Base-by-base conservation (phyloP, 75 land plant species). In the Pseudotsuga menziesii region DNA sequence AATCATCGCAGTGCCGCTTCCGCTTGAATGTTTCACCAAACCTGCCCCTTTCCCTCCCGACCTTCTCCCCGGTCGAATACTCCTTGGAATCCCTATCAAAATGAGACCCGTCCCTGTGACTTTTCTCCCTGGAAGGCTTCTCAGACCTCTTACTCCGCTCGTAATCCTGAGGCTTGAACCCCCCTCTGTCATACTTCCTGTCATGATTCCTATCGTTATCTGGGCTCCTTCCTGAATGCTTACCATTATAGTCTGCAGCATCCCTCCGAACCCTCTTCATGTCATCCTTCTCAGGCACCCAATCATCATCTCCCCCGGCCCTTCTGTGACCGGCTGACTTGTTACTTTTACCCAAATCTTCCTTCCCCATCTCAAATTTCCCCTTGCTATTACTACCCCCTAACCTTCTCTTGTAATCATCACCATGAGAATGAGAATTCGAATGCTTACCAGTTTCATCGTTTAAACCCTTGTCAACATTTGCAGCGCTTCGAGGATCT, bases 11-110 rank as follows among this genome's bases (percentile, higher is more conserved):
- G n/a, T 44, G 57, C 57, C 23, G 52, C 36, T 73, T 73, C 32
- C 75, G 26, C 35, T 73, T 73, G 54, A 73, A 73, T 26, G 75
- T 73, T 23, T 73, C 75, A 29, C 75, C 75, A 73, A 25, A 54
- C 6, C 52, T 41, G 23, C 57, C 54, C 75, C 57, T 73, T 23
- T 55, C 75, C 75, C 20, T 73, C 29, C 56, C 75, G n/a, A n/a
- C 72, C 72, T 69, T 69, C 72, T 69, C 72, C 9, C 2, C 69
- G 4, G 41, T 20, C 23, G 23, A 39, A 20, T 20, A 36, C 52
- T 69, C 72, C 52, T 69, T 69, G 52, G n/a, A 69, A 41, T 69
- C 48, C 44, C 35, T 39, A 23, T 39, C 72, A 41, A 19, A 20
- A 19, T 39, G 23, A 69, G 11, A 54, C 57, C 17, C 75, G 25